A percentile compares a stretch with the other conserved stretches of the same genome.
These are phyloP conservation scores for Colletotrichum cordylinicola DNA, from an alignment of 2,329 filamentous ascomycete species.

Conservation along the genomic window DNA sequence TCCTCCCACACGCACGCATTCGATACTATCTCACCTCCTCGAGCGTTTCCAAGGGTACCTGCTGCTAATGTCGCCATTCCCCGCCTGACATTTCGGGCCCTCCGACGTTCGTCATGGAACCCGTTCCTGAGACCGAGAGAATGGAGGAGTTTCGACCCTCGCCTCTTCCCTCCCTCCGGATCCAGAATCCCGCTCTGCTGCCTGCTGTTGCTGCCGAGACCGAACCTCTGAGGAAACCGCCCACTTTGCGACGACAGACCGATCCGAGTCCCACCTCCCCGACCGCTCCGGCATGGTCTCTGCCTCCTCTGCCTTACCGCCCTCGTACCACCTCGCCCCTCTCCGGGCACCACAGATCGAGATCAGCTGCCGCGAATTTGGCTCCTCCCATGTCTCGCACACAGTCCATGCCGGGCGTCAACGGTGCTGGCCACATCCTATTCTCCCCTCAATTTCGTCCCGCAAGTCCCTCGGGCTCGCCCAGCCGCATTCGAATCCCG, in stretches of 20 bases:
- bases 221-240: conserved; percentile 55
- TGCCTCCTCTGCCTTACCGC: conserved; percentile 59
- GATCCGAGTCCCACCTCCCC: conserved; percentile 62
- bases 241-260: conserved; percentile 61
- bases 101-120: conserved; percentile 58
- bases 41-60: not conserved
- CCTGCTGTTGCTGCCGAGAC: conserved; percentile 42
- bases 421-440: conserved; percentile 63
- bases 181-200: conserved; percentile 39
- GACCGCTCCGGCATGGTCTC: conserved; percentile 54
- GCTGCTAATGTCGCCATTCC: conserved; percentile 17
- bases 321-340: conserved; percentile 68
- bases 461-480: conserved; percentile 60
- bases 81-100: conserved; percentile 13
- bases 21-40: not conserved
- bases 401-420: conserved; percentile 69
- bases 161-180: conserved; percentile 59
- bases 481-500: conserved; percentile 55
- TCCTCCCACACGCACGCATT: not conserved
- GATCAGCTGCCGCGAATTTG: conserved; percentile 57
- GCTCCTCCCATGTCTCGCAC: conserved; percentile 66
- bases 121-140: conserved; percentile 71
- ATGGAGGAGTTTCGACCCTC: conserved; percentile 70
- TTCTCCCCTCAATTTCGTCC: conserved; percentile 59
- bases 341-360: conserved; percentile 63